Conservation (phyloP, 2,329 filamentous ascomycete genomes). For the Huntiella omanensis region DNA sequence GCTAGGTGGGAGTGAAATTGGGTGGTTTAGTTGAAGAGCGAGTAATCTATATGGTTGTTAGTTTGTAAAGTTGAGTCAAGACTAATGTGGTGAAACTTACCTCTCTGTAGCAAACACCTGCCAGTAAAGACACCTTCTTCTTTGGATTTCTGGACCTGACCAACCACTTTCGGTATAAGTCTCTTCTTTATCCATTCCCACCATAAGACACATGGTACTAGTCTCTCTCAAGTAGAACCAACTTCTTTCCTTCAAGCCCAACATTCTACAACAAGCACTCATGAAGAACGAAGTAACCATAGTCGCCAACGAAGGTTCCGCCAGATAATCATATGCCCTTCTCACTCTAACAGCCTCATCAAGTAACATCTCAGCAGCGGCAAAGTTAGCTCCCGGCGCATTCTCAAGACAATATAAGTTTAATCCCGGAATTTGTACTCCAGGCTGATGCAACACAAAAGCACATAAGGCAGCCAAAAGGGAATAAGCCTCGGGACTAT, state of each 20-base stretch:
- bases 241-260: conserved; percentile 33
- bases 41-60: conserved; percentile 32
- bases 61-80: background rate
- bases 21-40: conserved; percentile 49
- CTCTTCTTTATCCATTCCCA: conserved; percentile 42
- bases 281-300: conserved; percentile 63
- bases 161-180: conserved; percentile 33
- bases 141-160: conserved; percentile 39
- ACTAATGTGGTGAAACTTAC: conserved; percentile 21
- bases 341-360: conserved; percentile 48
- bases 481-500: conserved; percentile 44
- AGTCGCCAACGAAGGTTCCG: conserved; percentile 34
- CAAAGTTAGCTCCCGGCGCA: conserved; percentile 38
- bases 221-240: conserved; percentile 68
- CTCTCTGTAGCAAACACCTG: conserved; percentile 53
- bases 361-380: conserved; percentile 46
- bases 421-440: conserved; percentile 39
- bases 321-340: conserved; percentile 41
- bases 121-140: conserved; percentile 53
- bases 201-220: conserved; percentile 46
- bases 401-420: conserved; percentile 38
- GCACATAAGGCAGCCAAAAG: conserved; percentile 45
- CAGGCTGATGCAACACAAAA: conserved; percentile 51
- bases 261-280: conserved; percentile 40
- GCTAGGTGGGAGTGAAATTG: conserved; percentile 49